These are phyloP conservation scores for Beauveria pseudobassiana DNA, from an alignment of 2,329 filamentous ascomycete genomes.

Conservation along the genomic window DNA sequence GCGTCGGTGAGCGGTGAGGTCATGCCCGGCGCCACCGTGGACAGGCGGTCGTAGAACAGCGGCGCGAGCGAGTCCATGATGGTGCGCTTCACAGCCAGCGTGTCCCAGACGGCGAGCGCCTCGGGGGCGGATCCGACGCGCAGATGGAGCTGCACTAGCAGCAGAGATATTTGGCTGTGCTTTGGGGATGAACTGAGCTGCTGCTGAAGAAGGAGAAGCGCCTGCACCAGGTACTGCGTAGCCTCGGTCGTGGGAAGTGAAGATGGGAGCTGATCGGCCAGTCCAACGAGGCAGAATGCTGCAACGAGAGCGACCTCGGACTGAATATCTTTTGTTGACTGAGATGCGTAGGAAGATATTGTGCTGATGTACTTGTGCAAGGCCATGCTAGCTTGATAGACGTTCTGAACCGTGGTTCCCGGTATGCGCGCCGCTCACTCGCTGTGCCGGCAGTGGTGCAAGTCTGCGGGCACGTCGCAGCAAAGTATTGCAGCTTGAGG, in stretches of 20 bases:
- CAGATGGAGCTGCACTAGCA: constrained; percentile 45
- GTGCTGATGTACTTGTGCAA: constrained; percentile 12
- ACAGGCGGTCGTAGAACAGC: constrained; percentile 48
- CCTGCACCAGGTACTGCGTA: constrained; percentile 35
- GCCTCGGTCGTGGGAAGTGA: constrained; percentile 14
- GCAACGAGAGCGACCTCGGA: constrained; percentile 29
- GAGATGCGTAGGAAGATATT: neutral
- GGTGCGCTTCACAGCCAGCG: constrained; percentile 47
- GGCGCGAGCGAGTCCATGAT: constrained; percentile 50
- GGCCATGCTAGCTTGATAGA: constrained; percentile 14
- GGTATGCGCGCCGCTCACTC: neutral
- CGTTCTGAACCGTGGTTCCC: neutral
- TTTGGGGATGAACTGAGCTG: constrained; percentile 38
- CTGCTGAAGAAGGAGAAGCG: constrained; percentile 41
- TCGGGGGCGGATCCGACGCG: constrained; percentile 41
- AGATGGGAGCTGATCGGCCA: constrained; percentile 16
- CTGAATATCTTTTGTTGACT: constrained; percentile 14
- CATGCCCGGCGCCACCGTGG: constrained; percentile 39
- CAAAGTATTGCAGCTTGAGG: constrained; percentile 37
- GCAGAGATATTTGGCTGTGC: constrained; percentile 38
- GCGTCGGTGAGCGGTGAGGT: constrained; percentile 25
- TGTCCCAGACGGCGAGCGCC: constrained; percentile 41
- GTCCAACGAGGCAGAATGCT: constrained; percentile 27
- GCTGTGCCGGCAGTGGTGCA: neutral
- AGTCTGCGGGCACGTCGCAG: constrained; percentile 28